phyloP scores from a whole-genome alignment of 345 rosid genomes.

The Physaria fendleri region DNA sequence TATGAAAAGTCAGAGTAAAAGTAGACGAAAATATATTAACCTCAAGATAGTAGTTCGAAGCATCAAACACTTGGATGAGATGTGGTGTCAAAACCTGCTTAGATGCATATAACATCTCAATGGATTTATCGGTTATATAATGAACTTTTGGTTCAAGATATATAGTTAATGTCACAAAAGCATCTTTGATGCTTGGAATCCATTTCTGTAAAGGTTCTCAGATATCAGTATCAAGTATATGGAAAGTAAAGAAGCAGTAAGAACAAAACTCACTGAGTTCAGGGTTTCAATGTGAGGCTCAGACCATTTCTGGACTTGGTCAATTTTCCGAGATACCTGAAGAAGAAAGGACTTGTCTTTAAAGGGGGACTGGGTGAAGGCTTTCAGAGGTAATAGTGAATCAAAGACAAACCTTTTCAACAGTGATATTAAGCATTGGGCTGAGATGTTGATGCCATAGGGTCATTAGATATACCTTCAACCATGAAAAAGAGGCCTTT shows the following conservation, averaged over 20 bases:
- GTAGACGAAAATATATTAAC: slow-evolving; percentile 8
- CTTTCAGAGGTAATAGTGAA: neutral
- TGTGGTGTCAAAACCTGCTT: slow-evolving; percentile 15
- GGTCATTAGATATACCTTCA: slow-evolving; percentile 28
- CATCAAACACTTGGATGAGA: slow-evolving; percentile 14
- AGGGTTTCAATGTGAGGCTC: slow-evolving; percentile 29
- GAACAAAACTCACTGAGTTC: slow-evolving; percentile 29
- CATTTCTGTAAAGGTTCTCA: slow-evolving; percentile 27
- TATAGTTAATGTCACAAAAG: neutral
- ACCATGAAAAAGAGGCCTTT: neutral
- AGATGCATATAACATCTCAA: slow-evolving; percentile 23
- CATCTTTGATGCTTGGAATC: slow-evolving; percentile 30
- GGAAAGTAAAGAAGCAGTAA: neutral
- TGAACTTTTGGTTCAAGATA: slow-evolving; percentile 21
- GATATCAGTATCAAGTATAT: neutral
- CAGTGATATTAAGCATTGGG: slow-evolving; percentile 29
- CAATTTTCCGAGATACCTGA: slow-evolving; percentile 21
- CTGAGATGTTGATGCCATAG: slow-evolving; percentile 36
- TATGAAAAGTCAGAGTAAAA: neutral
- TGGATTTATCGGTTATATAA: slow-evolving; percentile 13
- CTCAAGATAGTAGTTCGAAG: slow-evolving; percentile 18
- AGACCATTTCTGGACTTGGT: slow-evolving; percentile 30
- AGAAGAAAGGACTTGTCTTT: neutral
- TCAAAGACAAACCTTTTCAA: slow-evolving; percentile 30
- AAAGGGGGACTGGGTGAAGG: neutral